Conservation (phyloP, 441 rosid genomes). For the Corymbia citriodora region DNA sequence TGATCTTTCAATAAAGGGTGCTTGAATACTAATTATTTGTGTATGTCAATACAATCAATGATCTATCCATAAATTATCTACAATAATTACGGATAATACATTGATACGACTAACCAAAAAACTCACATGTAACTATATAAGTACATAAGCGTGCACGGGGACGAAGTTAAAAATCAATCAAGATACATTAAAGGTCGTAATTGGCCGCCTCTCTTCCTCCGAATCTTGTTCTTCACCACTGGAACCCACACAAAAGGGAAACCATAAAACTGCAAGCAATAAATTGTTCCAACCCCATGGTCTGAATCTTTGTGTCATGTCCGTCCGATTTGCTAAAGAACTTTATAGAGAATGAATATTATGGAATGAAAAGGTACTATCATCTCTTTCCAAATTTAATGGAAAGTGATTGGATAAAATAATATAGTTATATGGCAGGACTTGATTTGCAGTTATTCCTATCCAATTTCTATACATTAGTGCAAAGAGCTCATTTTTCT, state of each 20-base stretch:
- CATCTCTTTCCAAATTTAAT: background rate
- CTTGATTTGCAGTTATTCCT: background rate
- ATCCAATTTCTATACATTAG: too few species aligned
- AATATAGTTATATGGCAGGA: background rate
- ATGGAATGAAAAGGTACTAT: too few species aligned
- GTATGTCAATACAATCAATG: background rate
- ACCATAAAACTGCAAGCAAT: background rate
- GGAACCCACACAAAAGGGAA: background rate
- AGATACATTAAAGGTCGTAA: too few species aligned
- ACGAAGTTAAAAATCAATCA: too few species aligned
- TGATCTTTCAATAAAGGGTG: background rate
- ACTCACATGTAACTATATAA: too few species aligned
- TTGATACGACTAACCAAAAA: too few species aligned
- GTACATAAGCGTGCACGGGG: background rate
- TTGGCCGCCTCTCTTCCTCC: too few species aligned
- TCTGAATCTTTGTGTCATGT: background rate
- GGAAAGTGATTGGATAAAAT: background rate
- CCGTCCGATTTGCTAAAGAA: background rate
- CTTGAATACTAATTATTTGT: too few species aligned
- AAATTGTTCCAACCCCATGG: background rate
- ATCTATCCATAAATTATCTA: background rate
- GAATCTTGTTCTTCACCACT: too few species aligned
- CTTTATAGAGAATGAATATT: too few species aligned
- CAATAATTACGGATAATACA: background rate
- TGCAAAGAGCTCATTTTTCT: background rate